phyloP scores from a whole-genome alignment of 176 grass and related monocot species.

The Cenchrus fungigraminus region DNA sequence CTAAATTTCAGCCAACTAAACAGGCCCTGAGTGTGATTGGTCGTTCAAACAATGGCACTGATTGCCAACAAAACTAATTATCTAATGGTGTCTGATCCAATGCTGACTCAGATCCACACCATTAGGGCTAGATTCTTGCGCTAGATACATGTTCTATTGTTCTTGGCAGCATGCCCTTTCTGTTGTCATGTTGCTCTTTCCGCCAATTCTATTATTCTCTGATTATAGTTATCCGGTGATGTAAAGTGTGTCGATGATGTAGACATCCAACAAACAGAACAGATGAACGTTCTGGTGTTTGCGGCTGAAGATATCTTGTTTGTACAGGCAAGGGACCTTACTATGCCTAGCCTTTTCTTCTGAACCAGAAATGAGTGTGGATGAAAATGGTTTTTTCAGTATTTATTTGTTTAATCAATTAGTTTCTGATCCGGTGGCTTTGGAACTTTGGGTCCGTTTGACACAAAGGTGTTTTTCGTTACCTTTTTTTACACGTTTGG shows the following conservation, averaged over 20 bases:
- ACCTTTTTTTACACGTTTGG: neutral
- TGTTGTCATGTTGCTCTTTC: slow-evolving; percentile 23
- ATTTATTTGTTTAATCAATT: neutral
- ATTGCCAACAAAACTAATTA: slow-evolving; percentile 1
- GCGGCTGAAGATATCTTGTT: neutral
- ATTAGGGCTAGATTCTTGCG: slow-evolving; percentile 48
- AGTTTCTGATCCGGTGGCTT: neutral
- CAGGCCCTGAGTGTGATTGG: neutral
- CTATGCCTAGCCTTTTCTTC: neutral
- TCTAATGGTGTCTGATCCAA: slow-evolving; percentile 49
- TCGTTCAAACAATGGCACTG: slow-evolving; percentile 18
- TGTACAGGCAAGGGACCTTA: neutral
- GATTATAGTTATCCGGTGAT: slow-evolving; percentile 9
- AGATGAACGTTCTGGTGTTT: slow-evolving; percentile 27
- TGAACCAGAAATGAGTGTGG: neutral
- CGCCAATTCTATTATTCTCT: slow-evolving; percentile 11
- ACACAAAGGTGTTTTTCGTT: neutral
- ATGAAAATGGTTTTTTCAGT: neutral
- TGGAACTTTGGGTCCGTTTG: neutral
- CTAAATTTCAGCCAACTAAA: too few species aligned
- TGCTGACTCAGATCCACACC: slow-evolving; percentile 71
- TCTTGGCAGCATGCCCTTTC: slow-evolving; percentile 35
- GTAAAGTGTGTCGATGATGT: slow-evolving; percentile 33
- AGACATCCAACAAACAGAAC: slow-evolving; percentile 32
- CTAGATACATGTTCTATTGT: slow-evolving; percentile 1